These are phyloP conservation scores for Barnettozyma botsteinii DNA, from an alignment of 805 yeast species.

Conservation along the genomic window DNA sequence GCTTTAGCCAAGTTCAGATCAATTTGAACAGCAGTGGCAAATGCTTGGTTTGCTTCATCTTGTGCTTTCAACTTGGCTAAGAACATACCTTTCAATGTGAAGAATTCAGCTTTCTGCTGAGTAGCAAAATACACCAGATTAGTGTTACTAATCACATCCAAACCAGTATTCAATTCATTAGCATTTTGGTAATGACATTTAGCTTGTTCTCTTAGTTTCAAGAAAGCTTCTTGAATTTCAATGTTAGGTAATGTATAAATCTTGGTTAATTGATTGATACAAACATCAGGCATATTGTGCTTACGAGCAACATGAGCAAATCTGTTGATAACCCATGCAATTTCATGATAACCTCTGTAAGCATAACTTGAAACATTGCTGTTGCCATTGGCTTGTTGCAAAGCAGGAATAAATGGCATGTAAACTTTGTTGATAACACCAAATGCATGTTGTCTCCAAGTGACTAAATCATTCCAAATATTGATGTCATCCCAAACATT, in stretches of 20 bases:
- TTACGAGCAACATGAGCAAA: constrained; percentile 98
- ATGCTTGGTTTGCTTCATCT: constrained; percentile 96
- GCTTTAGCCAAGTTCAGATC: constrained; percentile 94
- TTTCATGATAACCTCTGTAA: constrained; percentile 95
- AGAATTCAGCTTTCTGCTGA: constrained; percentile 96
- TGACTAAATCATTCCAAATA: constrained; percentile 94
- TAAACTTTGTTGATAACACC: constrained; percentile 92
- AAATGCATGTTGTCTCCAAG: constrained; percentile 99
- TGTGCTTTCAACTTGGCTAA: constrained; percentile 82
- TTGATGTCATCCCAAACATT: constrained; percentile 97
- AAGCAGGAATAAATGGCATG: constrained; percentile 82
- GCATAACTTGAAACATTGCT: constrained; percentile 86
- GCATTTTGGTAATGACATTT: constrained; percentile 94
- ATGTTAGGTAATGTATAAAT: constrained; percentile 95
- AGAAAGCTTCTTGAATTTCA: constrained; percentile 96
- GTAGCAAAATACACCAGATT: constrained; percentile 94
- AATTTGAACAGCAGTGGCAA: constrained; percentile 95
- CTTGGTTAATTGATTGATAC: constrained; percentile 86
- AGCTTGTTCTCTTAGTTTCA: constrained; percentile 94
- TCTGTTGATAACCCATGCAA: constrained; percentile 97
- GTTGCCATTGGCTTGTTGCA: constrained; percentile 64
- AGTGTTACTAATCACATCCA: constrained; percentile 95
- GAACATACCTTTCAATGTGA: constrained; percentile 97
- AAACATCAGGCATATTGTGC: constrained; percentile 95
- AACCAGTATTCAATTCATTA: constrained; percentile 85